Base-by-base conservation (phyloP, 2,329 filamentous ascomycete genomes). In the Anthostomella pinea region DNA sequence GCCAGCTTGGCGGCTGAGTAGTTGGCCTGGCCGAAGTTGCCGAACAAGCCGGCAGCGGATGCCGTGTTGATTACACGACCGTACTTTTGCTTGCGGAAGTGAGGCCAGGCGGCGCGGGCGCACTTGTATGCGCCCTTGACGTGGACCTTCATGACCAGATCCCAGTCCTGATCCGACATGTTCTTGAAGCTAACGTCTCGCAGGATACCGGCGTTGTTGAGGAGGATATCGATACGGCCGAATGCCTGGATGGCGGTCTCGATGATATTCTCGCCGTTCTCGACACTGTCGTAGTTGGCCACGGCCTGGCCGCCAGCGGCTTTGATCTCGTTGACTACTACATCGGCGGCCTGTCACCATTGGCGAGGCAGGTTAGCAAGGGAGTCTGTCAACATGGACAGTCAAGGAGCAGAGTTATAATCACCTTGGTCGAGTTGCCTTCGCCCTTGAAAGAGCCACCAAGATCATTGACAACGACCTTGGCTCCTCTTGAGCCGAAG, bases 71-170 rank as follows among this genome's bases (percentile, higher is more conserved):
- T 95, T 52, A 98, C 75, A 56, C 93, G 81, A 47, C 93, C 93
- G 64, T 87, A 98, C 79, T 96, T 97, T 70, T 98, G 93, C 73
- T 97, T 97, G 60, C 91, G 80, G 78, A 98, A 97, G 68, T 97
- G 76, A 42, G 91, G 89, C 91, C 93, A 98, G 34, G 93, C 93
- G 46, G 93, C 93, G 65, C 82, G 83, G 44, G 93, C 78, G 65
- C 87, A 95, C 79, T 95, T 97, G 77, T 95, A 98, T 58, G 89
- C 84, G 54, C 93, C 93, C 60, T 81, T 85, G 56, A 96, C 82
- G 67, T 98, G 91, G 39, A 97, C 91, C 63, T 81, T 84, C 67
- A 91, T 87, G 62, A 96, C 86, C 52, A 96, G 70, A 62, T 98
- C 91, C 93, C 93, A 98, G 66, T 98, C 93, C 60, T 85, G 69